Evolutionary conservation across 371 early-diverging fungal genomes (phyloP), one percentile per base, ranked within the genome.

Genomic region (Lichtheimia ramosa): DNA sequence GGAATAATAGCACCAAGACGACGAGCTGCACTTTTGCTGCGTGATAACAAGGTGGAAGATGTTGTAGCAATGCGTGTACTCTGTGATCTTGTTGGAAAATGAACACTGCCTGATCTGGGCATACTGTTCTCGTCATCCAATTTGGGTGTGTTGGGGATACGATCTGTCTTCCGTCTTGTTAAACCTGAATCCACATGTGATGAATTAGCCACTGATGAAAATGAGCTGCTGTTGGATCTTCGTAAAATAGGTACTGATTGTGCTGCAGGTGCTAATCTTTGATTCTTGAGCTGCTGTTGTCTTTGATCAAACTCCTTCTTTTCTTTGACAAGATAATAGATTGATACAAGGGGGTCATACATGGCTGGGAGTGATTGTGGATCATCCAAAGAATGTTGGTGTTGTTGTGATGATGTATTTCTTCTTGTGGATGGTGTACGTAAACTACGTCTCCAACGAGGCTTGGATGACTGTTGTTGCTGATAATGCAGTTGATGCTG

Each of bases 281-380:
- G 59, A 18, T n/a, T 16, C 10, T 68, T 57, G 13, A 71, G 50
- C n/a, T 61, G 61, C 3, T 58, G 46, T 39, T 68, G 68, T 55
- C 76, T 41, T 28, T 60, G 59, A 15, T 78, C 75, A 2, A 69
- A 61, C 24, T 76, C 77, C 54, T 68, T 70, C 48, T 73, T 83
- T 73, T 96, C 96, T 56, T 83, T 83, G 20, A 94, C 94, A 39
- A 96, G 82, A 61, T 91, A 89, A 62, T 96, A 96, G 20, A 96
- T 90, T 58, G 92, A 92, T 8, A 93, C 79, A 27, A 92, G 65
- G 2, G 94, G 94, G 61, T 85, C 83, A 18, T 75, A 79, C 75
- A 75, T 75, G 43, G 74, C 79, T 3, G 79, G 76, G 12, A 75
- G 41, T 1, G 74, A 68, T 46, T 58, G 62, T n/a, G 75, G 75